A percentile compares a stretch with the other conserved stretches of the same genome.
Evolutionary conservation across 75 land plant genomes (phyloP).

Genomic region (Pinus taeda): DNA sequence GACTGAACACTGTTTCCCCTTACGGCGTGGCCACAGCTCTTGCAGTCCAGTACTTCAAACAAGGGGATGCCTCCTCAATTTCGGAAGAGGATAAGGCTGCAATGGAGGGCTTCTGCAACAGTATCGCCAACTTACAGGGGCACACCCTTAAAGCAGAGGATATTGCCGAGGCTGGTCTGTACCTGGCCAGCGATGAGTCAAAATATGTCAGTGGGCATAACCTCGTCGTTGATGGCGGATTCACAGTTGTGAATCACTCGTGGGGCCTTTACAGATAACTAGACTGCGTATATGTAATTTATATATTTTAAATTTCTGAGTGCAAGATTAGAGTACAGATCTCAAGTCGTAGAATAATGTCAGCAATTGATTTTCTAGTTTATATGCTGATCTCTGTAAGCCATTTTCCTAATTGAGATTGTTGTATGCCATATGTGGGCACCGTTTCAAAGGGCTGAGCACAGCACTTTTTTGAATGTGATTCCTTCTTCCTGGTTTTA

Average conservation of each 20-base stretch:
- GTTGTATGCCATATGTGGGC: too few relatives aligned
- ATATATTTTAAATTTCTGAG: too few relatives aligned
- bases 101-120: not conserved
- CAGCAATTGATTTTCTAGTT: too few relatives aligned
- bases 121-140: not conserved
- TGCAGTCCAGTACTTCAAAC: not conserved
- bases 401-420: too few relatives aligned
- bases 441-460: too few relatives aligned
- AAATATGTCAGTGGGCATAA: conserved; percentile 8
- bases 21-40: conserved; percentile 27
- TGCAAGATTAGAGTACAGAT: too few relatives aligned
- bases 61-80: not conserved
- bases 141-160: not conserved
- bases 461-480: too few relatives aligned
- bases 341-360: too few relatives aligned
- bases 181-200: not conserved
- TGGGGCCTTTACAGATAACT: not conserved
- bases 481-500: too few relatives aligned
- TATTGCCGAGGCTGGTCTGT: not conserved
- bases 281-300: too few relatives aligned
- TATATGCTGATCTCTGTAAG: too few relatives aligned
- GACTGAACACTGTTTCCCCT: conserved; percentile 51
- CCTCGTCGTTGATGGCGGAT: conserved; percentile 5
- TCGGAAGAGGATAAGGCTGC: not conserved
- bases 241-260: not conserved